Evolutionary conservation across 345 rosid genomes (phyloP).

Genomic region (Lepidium africanum): DNA sequence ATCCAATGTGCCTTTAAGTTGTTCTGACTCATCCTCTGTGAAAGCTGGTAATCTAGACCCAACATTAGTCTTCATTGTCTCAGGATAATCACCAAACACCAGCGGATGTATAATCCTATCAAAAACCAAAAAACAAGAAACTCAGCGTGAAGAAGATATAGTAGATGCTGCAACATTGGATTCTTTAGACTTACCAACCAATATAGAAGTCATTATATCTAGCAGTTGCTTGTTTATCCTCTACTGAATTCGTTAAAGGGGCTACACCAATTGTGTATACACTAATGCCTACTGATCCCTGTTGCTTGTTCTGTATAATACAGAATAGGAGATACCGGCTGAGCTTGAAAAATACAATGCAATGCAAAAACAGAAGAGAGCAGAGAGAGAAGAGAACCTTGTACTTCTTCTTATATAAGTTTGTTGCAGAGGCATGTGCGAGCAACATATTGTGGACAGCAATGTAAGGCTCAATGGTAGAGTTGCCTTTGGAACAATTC

Average conservation of each 20-base stretch:
- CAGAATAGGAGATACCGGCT: not conserved
- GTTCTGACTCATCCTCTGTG: slow-evolving; percentile 42
- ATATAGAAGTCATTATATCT: slow-evolving; percentile 82
- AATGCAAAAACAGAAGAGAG: not conserved
- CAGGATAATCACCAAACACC: slow-evolving; percentile 76
- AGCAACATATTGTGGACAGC: slow-evolving; percentile 65
- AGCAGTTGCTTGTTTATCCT: slow-evolving; percentile 57
- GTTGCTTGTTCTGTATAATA: slow-evolving; percentile 46
- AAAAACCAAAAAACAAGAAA: not conserved
- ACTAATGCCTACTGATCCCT: slow-evolving; percentile 57
- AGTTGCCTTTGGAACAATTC: slow-evolving; percentile 62
- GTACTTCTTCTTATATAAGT: slow-evolving; percentile 65
- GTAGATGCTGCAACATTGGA: not conserved
- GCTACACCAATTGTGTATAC: slow-evolving; percentile 63
- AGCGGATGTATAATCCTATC: slow-evolving; percentile 75
- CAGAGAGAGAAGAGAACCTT: slow-evolving; percentile 39
- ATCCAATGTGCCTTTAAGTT: slow-evolving; percentile 63
- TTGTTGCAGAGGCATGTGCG: slow-evolving; percentile 51
- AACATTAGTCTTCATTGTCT: slow-evolving; percentile 61
- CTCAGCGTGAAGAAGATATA: not conserved
- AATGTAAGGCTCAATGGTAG: slow-evolving; percentile 74
- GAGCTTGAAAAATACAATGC: not conserved
- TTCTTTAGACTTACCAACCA: slow-evolving; percentile 54
- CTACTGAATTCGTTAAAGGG: slow-evolving; percentile 40
- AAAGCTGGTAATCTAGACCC: slow-evolving; percentile 62